A percentile compares a stretch with the other conserved stretches of the same genome.
Evolutionary conservation across 75 land plant species (phyloP).

Genomic region (Cunninghamia lanceolata): DNA sequence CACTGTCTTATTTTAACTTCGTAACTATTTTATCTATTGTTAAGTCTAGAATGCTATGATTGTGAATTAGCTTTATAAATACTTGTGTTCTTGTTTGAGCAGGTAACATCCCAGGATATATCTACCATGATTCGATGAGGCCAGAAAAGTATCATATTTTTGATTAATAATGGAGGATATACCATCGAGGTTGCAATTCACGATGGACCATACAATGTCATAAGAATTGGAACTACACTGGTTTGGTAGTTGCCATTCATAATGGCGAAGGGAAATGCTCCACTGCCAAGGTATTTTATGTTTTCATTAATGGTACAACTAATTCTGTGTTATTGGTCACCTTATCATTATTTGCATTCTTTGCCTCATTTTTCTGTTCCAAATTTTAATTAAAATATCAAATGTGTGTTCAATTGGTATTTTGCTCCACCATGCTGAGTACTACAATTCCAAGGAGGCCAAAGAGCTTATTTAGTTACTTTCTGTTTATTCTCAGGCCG

Average conservation of each 20-base stretch:
- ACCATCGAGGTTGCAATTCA: constrained; percentile 82
- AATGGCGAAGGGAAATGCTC: constrained; percentile 69
- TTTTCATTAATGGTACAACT: no score
- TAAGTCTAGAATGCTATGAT: neutral
- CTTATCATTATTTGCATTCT: no score
- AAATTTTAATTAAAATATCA: no score
- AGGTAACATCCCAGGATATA: constrained; percentile 68
- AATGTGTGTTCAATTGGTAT: no score
- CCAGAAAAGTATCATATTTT: constrained; percentile 62
- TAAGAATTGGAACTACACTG: constrained; percentile 79
- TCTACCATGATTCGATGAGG: constrained; percentile 68
- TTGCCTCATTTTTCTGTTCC: no score
- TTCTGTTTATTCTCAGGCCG: no score
- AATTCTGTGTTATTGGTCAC: neutral
- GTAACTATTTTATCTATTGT: neutral
- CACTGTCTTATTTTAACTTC: neutral
- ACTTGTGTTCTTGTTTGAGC: no score
- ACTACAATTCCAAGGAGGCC: no score
- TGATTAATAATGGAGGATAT: constrained; percentile 80
- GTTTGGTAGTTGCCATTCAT: constrained; percentile 54
- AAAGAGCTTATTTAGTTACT: no score
- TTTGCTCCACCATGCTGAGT: no score
- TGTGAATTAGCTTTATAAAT: neutral
- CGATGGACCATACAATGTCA: constrained; percentile 83
- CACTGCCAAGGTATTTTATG: constrained; percentile 80